Base-by-base conservation (phyloP, 345 rosid species). In the Aquilaria yunnanensis region DNA sequence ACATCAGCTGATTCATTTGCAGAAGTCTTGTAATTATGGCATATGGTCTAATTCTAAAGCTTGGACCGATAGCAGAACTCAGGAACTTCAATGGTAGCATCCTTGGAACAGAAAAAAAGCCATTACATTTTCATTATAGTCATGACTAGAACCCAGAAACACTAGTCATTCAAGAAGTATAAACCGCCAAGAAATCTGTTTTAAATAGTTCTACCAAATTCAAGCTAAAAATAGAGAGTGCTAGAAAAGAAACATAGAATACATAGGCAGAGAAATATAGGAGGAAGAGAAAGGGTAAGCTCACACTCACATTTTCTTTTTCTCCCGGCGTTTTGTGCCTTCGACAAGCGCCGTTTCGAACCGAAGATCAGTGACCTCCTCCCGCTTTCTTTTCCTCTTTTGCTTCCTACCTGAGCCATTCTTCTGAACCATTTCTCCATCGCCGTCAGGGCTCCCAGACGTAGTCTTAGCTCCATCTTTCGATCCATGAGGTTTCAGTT, bases 351-450 rank as follows among this genome's bases (percentile, higher is more conserved):
- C 67, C 5, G 75, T 43, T 66, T 80, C 86, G 56, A 90, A 90
- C 14, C 94, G 84, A 65, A 88, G 88, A 59, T 90, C 99, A 0
- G 57, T 76, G 9, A 78, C 73, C 46, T 82, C 86, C 55, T 79
- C 79, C n/a, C 83, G 82, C 81, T 88, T 90, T 34, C 92, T 80
- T 81, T 88, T 90, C 33, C 92, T 80, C 56, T 85, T 92, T 53
- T 73, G 81, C 81, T 72, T 81, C 83, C 77, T 87, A 29, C 74
- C 83, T 31, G 64, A 67, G 49, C 23, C 61, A 1, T 32, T 59
- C 14, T 46, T 72, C 61, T 43, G 48, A 66, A 47, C 32, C 48
- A 16, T 23, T 56, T 75, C 78, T 23, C 60, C 75, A 50, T 47
- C 81, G 30, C 65, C 72, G 55, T 51, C 70, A 60, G 50, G 62